A percentile compares a stretch with the other conserved stretches of the same genome.
Evolutionary conservation across 1,284 basidiomycete species (phyloP).

Genomic region (Xerocomus nothofagi): DNA sequence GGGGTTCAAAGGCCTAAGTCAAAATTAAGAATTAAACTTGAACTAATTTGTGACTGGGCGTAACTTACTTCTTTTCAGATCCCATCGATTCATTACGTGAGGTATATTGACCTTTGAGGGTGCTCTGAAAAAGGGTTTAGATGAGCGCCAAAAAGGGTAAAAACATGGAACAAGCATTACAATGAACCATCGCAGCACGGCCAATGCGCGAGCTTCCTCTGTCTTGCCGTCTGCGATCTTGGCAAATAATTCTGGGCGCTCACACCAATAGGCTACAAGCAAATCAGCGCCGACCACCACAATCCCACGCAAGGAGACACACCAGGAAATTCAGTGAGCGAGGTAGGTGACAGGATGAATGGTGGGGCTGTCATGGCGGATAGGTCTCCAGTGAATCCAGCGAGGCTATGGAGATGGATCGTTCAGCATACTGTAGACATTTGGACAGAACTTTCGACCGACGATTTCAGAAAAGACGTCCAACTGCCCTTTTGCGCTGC

Average conservation of each 20-base stretch:
- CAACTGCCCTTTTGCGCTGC: constrained; percentile 72
- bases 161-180: constrained; percentile 39
- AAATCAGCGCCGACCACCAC: constrained; percentile 4
- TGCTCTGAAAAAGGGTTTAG: constrained; percentile 51
- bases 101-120: constrained; percentile 94
- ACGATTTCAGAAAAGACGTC: constrained; percentile 83
- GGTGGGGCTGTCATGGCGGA: constrained; percentile 94
- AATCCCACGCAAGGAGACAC: constrained; percentile 22
- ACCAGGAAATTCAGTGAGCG: constrained; percentile 88
- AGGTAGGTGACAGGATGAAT: constrained; percentile 86
- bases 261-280: constrained; percentile 83
- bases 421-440: constrained; percentile 13
- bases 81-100: constrained; percentile 92
- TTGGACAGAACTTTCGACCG: constrained; percentile 29
- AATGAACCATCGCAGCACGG: constrained; percentile 90
- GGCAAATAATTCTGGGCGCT: constrained; percentile 82
- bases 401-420: constrained; percentile 49
- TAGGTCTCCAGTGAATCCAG: constrained; percentile 88
- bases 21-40: constrained; percentile 16
- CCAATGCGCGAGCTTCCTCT: constrained; percentile 70
- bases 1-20: constrained; percentile 83
- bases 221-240: constrained; percentile 76
- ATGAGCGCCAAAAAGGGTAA: constrained; percentile 4
- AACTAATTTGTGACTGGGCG: not conserved
- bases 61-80: constrained; percentile 89